Evolutionary conservation across 805 yeast species (phyloP).

Genomic region (Barnettozyma pratensis): DNA sequence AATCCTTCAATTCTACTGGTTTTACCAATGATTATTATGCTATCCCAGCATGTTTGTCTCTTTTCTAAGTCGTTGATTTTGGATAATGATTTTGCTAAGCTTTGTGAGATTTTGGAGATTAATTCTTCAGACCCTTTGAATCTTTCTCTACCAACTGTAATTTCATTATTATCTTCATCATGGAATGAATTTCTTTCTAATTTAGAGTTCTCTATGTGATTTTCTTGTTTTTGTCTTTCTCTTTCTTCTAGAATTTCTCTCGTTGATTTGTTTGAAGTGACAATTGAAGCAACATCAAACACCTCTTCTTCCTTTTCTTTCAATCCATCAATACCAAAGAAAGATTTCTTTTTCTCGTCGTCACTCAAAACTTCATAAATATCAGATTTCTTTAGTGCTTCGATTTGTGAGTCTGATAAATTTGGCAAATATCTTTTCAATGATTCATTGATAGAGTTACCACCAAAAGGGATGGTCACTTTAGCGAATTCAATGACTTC

Average conservation of each 20-base stretch:
- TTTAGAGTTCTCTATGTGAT: slow-evolving; percentile 51
- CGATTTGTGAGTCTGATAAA: slow-evolving; percentile 55
- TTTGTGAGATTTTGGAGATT: slow-evolving; percentile 47
- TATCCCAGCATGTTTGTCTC: slow-evolving; percentile 82
- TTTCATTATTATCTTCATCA: slow-evolving; percentile 58
- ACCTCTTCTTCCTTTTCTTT: slow-evolving; percentile 58
- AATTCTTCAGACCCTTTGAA: slow-evolving; percentile 72
- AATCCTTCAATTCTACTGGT: slow-evolving; percentile 74
- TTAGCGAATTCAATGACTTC: slow-evolving; percentile 54
- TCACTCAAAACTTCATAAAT: slow-evolving; percentile 78
- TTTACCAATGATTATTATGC: slow-evolving; percentile 74
- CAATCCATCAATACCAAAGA: slow-evolving; percentile 53
- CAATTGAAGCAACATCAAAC: slow-evolving; percentile 85
- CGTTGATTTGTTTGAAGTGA: slow-evolving; percentile 63
- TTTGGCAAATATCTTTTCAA: slow-evolving; percentile 54
- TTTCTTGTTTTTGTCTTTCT: slow-evolving; percentile 39
- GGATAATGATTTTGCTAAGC: slow-evolving; percentile 47
- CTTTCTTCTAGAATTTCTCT: slow-evolving; percentile 65
- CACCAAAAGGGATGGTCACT: slow-evolving; percentile 51
- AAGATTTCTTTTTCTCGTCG: slow-evolving; percentile 56
- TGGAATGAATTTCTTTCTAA: slow-evolving; percentile 66
- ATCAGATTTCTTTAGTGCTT: slow-evolving; percentile 63
- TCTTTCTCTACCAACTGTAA: slow-evolving; percentile 84
- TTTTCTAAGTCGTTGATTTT: slow-evolving; percentile 61
- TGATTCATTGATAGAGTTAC: slow-evolving; percentile 51